phyloP scores from a whole-genome alignment of 2,329 filamentous ascomycete genomes.

The Volutella citrinella region DNA sequence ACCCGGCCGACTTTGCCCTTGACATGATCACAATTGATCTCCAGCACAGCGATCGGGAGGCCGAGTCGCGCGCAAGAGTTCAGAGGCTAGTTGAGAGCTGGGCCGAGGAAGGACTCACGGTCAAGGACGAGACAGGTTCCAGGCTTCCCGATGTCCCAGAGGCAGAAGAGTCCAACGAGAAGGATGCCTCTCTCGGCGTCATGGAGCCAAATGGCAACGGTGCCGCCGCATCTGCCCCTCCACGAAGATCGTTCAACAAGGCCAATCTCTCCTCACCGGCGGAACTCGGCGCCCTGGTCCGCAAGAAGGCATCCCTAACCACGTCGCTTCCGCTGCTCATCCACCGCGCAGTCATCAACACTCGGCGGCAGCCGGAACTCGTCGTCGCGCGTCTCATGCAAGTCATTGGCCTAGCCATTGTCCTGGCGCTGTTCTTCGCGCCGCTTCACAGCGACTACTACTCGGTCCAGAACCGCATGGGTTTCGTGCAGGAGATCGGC shows the following conservation, averaged over 20 bases:
- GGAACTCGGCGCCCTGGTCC: slow-evolving; percentile 66
- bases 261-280: slow-evolving; percentile 61
- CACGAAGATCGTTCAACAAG: slow-evolving; percentile 42
- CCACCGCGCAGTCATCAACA: slow-evolving; percentile 65
- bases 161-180: slow-evolving; percentile 22
- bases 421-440: slow-evolving; percentile 68
- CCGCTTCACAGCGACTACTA: slow-evolving; percentile 67
- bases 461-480: slow-evolving; percentile 69
- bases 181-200: not conserved
- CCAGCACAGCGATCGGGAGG: slow-evolving; percentile 62
- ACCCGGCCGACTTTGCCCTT: slow-evolving; percentile 74
- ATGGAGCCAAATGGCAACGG: not conserved
- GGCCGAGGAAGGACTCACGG: slow-evolving; percentile 27
- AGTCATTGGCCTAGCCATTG: slow-evolving; percentile 59
- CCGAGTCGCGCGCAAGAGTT: slow-evolving; percentile 60
- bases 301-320: slow-evolving; percentile 58
- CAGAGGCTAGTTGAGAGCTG: slow-evolving; percentile 59
- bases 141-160: slow-evolving; percentile 29
- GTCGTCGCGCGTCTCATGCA: slow-evolving; percentile 66
- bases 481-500: slow-evolving; percentile 69
- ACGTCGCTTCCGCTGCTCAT: slow-evolving; percentile 66
- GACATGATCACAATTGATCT: slow-evolving; percentile 76
- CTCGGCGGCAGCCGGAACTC: slow-evolving; percentile 62
- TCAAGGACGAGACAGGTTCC: slow-evolving; percentile 8
- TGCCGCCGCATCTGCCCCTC: slow-evolving; percentile 15